phyloP scores from a whole-genome alignment of 169 alveolate species.

The Cryptosporidium sp. region DNA sequence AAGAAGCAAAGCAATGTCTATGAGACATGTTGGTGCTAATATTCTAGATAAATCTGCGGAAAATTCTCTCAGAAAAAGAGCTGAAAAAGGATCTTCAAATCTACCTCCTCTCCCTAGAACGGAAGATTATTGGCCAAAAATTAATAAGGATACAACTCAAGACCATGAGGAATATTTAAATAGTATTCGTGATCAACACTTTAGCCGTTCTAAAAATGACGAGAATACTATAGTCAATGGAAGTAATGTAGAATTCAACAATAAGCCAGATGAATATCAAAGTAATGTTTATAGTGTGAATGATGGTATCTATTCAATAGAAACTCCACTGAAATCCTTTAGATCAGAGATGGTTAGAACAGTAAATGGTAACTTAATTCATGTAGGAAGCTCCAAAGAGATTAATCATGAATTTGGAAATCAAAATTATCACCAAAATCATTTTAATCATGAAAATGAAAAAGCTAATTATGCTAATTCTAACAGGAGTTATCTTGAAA shows the following conservation, averaged over 20 bases:
- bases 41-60: background rate
- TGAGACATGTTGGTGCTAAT: slow-evolving; percentile 5
- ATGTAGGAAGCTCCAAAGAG: background rate
- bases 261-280: background rate
- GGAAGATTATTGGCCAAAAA: slow-evolving; percentile 74
- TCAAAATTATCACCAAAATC: background rate
- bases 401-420: background rate
- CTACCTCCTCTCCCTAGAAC: slow-evolving; percentile 72
- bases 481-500: slow-evolving; percentile 1
- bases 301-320: slow-evolving; percentile 48
- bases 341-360: slow-evolving; percentile 11
- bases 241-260: background rate
- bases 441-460: background rate
- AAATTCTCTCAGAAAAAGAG: slow-evolving; percentile 1
- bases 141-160: slow-evolving; percentile 35
- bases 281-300: background rate
- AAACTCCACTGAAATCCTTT: slow-evolving; percentile 51
- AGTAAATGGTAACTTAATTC: background rate
- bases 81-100: slow-evolving; percentile 62
- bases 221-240: background rate
- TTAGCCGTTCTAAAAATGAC: background rate
- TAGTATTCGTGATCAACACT: slow-evolving; percentile 42
- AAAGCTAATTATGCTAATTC: background rate
- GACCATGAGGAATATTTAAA: slow-evolving; percentile 61
- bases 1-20: slow-evolving; percentile 27